A percentile compares a stretch with the other conserved stretches of the same genome.
These are phyloP conservation scores for Chimonanthus salicifolius DNA, from an alignment of 164 flowering plant species.

Conservation along the genomic window DNA sequence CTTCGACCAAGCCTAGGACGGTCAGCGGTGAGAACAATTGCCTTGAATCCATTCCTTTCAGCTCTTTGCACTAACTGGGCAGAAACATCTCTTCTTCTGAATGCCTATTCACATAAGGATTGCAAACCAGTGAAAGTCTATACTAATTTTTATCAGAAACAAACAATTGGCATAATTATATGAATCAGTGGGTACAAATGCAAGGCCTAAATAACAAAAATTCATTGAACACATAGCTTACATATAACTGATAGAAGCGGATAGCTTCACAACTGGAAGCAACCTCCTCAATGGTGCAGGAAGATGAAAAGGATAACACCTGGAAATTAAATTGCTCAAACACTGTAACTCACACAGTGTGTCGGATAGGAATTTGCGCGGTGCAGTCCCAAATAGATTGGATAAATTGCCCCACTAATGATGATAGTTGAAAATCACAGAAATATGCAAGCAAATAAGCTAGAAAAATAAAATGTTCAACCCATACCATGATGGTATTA, in stretches of 20 bases:
- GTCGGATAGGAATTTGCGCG: too few relatives aligned
- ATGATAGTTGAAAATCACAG: too few relatives aligned
- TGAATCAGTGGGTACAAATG: neutral
- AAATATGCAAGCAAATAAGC: neutral
- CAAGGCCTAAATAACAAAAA: neutral
- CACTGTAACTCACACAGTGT: neutral
- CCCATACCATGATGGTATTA: conserved; percentile 71
- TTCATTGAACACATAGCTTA: conserved; percentile 15
- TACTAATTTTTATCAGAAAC: neutral
- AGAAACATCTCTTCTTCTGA: conserved; percentile 59
- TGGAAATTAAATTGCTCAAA: conserved; percentile 10
- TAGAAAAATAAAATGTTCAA: neutral
- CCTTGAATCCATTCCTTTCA: conserved; percentile 76
- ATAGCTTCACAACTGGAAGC: conserved; percentile 68
- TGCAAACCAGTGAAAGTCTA: neutral
- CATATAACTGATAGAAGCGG: conserved; percentile 84
- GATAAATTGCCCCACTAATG: too few relatives aligned
- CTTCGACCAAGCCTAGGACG: conserved; percentile 73
- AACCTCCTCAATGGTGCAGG: conserved; percentile 76
- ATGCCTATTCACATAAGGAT: conserved; percentile 35
- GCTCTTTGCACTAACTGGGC: conserved; percentile 70
- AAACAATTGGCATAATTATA: neutral
- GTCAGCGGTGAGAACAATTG: conserved; percentile 71
- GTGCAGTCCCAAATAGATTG: too few relatives aligned
- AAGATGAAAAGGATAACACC: conserved; percentile 57